Evolutionary conservation across 305 asterid genomes (phyloP).

Genomic region (Salvia sclarea): DNA sequence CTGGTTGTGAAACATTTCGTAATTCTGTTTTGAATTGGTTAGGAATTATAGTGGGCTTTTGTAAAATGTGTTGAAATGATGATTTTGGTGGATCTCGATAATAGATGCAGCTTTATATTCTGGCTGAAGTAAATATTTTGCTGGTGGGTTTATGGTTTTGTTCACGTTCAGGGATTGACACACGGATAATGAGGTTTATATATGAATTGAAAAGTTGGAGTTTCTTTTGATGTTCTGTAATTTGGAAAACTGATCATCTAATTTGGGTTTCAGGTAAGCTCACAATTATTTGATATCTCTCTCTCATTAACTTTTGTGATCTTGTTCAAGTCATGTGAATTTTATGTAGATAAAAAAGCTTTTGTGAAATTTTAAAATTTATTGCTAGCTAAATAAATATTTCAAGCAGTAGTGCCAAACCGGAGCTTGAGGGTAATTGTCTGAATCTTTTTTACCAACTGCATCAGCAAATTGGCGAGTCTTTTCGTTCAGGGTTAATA

Average conservation of each 20-base stretch:
- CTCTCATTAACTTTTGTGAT: neutral
- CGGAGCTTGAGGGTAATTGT: neutral
- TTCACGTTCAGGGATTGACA: slow-evolving; percentile 16
- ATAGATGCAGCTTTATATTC: slow-evolving; percentile 7
- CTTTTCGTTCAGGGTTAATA: neutral
- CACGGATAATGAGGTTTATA: slow-evolving; percentile 21
- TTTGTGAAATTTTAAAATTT: neutral
- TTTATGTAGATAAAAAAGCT: slow-evolving; percentile 6
- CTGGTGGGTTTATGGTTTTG: slow-evolving; percentile 15
- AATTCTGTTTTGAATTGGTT: slow-evolving; percentile 13
- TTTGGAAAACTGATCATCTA: slow-evolving; percentile 2
- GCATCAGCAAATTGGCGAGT: neutral
- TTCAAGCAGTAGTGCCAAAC: neutral
- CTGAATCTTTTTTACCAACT: neutral
- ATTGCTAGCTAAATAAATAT: neutral
- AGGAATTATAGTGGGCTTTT: slow-evolving; percentile 20
- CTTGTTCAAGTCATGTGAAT: slow-evolving; percentile 7
- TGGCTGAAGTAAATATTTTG: slow-evolving; percentile 13
- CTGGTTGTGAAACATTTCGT: neutral
- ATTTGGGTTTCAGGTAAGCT: slow-evolving; percentile 30
- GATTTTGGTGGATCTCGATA: slow-evolving; percentile 32
- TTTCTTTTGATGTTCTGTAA: neutral
- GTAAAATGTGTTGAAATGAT: slow-evolving; percentile 26
- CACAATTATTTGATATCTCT: neutral
- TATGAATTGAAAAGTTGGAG: slow-evolving; percentile 9